Base-by-base conservation (phyloP, 345 rosid species). In the Fremontodendron californicum region DNA sequence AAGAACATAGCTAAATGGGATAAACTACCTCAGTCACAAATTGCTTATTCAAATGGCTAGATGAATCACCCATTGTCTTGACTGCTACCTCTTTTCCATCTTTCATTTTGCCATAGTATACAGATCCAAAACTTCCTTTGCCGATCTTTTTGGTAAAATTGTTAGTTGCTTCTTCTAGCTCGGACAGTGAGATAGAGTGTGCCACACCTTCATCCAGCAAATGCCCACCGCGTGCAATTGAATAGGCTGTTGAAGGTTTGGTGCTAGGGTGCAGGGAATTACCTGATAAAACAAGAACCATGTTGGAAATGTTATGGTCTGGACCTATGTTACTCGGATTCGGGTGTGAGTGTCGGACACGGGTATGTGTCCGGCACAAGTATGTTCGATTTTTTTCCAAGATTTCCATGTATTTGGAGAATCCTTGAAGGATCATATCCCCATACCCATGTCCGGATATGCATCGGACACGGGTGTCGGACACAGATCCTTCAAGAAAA, bases 31-130 rank as follows among this genome's bases (percentile, higher is more conserved):
- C 99, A n/a, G 97, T 96, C 60, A 87, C 97, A 85, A 96, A 96
- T 80, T 96, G 99, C 80, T 88, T 87, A 61, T 88, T 88, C 74
- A 87, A 78, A 64, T 91, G 77, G 79, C 83, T 90, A 61, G 92
- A 87, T 60, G 89, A 78, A 79, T 92, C 99, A 16, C 88, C 89
- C 81, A 92, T 96, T 65, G 88, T 82, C 87, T 96, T 96, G 58
- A 94, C 98, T 19, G 98, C 98, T 37, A 96, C 85, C 82, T 96
- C 99, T 79, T 94, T 96, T 49, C 97, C 97, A 64, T 94, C 97
- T 87, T 88, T 90, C 99, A 94, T 91, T 86, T 87, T 89, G 27
- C 98, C 99, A 79, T 96, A 87, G 88, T 82, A 96, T 19, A 96
- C 98, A 73, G 88, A 89, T 27, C 99, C 98, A 58, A 94, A 94